Evolutionary conservation across 495 filamentous ascomycete species (phyloP), one percentile per base, ranked within the genome.

Genomic region (Astrocystis sublimbata): DNA sequence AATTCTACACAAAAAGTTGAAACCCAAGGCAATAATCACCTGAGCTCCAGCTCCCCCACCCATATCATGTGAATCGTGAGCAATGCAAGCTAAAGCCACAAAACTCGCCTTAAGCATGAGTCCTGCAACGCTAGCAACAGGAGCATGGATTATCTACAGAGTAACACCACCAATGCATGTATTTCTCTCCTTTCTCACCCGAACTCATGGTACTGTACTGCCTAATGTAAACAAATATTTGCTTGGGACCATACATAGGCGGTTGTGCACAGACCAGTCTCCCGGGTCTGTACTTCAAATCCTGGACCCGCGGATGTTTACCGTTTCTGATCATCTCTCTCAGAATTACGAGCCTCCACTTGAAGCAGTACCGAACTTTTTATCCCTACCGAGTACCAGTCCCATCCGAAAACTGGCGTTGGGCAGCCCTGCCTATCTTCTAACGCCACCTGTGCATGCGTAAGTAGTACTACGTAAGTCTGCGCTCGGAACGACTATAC

Each of bases 311-410:
- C n/a, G n/a, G n/a, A n/a, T n/a, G n/a, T n/a, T n/a, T n/a, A n/a
- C n/a, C n/a, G n/a, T n/a, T n/a, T n/a, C n/a, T n/a, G n/a, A n/a
- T n/a, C n/a, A n/a, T n/a, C n/a, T n/a, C n/a, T n/a, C n/a, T n/a
- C n/a, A n/a, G n/a, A n/a, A n/a, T n/a, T n/a, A n/a, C n/a, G n/a
- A n/a, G n/a, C n/a, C n/a, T n/a, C n/a, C n/a, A n/a, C n/a, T n/a
- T n/a, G n/a, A 55, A 26, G 24, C 13, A 55, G 9, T 55, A 38
- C 33, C 52, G 33, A 55, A 33, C 26, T 36, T 53, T 53, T 19
- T 56, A 30, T 24, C 26, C 42, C 41, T 15, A 31, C n/a, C n/a
- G n/a, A n/a, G n/a, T n/a, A 43, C 40, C 40, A 59, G 56, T 19
- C 38, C 43, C n/a, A 42, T 33, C 9, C 19, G 26, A 38, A 26